These are phyloP conservation scores for Leccinellum albellum DNA, from an alignment of 768 basidiomycete genomes.

Conservation along the genomic window DNA sequence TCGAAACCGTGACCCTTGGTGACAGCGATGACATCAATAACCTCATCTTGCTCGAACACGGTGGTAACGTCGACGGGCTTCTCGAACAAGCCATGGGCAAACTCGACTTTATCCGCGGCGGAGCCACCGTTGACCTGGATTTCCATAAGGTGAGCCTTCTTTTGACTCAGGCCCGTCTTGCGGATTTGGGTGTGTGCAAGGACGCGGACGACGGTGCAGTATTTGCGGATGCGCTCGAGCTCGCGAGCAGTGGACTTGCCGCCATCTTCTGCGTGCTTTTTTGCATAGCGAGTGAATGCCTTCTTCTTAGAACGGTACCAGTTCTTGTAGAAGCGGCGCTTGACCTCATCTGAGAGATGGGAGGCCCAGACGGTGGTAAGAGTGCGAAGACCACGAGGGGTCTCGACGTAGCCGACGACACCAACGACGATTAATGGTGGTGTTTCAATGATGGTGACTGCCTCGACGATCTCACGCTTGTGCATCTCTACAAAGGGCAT, in stretches of 20 bases:
- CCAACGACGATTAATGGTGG: slow-evolving; percentile 96
- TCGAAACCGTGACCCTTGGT: slow-evolving; percentile 99
- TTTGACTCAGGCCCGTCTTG: slow-evolving; percentile 96
- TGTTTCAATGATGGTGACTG: slow-evolving; percentile 92
- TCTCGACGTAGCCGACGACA: slow-evolving; percentile 99
- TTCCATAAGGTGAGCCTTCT: slow-evolving; percentile 99
- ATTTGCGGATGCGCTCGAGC: slow-evolving; percentile 99
- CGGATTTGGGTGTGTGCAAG: slow-evolving; percentile 98
- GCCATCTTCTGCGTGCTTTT: slow-evolving; percentile 95
- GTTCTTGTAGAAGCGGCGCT: slow-evolving; percentile 99
- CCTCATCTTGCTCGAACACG: slow-evolving; percentile 96
- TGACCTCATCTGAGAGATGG: slow-evolving; percentile 96
- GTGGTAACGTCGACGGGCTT: slow-evolving; percentile 84
- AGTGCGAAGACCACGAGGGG: slow-evolving; percentile 96
- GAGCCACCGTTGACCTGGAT: slow-evolving; percentile 99
- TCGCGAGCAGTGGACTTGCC: slow-evolving; percentile 92
- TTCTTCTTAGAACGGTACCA: slow-evolving; percentile 99
- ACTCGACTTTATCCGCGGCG: slow-evolving; percentile 96
- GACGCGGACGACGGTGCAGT: slow-evolving; percentile 99
- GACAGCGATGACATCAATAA: slow-evolving; percentile 94
- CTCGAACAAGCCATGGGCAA: slow-evolving; percentile 90
- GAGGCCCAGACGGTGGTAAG: slow-evolving; percentile 99
- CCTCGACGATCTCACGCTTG: slow-evolving; percentile 99
- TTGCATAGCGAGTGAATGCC: slow-evolving; percentile 99
- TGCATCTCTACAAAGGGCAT: slow-evolving; percentile 82